phyloP scores from a whole-genome alignment of 495 filamentous ascomycete genomes.

The Letharia lupina region DNA sequence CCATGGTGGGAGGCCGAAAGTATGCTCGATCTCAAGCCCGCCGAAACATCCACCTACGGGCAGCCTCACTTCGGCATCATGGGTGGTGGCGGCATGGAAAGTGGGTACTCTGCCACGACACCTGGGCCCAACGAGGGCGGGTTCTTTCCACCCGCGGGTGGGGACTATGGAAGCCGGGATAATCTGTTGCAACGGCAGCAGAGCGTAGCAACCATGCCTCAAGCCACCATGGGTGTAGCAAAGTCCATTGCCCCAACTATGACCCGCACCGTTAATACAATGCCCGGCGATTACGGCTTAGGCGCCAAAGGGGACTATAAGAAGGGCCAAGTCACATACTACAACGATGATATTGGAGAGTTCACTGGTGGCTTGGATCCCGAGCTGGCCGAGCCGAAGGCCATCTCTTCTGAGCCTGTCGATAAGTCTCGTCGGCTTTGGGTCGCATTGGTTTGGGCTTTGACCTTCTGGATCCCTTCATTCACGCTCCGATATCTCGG shows the following conservation, averaged over 20 bases:
- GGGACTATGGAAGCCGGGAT: conserved; percentile 54
- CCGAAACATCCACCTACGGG: conserved; percentile 29
- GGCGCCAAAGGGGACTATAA: conserved; percentile 75
- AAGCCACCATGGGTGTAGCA: conserved; percentile 43
- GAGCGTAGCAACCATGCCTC: conserved; percentile 52
- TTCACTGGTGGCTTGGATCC: conserved; percentile 58
- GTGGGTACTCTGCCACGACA: conserved; percentile 51
- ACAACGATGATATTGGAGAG: conserved; percentile 49
- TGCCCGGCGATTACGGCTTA: conserved; percentile 74
- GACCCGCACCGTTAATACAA: conserved; percentile 49
- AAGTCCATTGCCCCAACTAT: conserved; percentile 67
- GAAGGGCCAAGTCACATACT: conserved; percentile 59
- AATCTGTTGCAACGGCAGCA: conserved; percentile 56
- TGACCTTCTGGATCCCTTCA: conserved; percentile 95
- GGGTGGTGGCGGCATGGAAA: conserved; percentile 40
- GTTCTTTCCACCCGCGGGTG: conserved; percentile 59
- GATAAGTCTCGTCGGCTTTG: conserved; percentile 59
- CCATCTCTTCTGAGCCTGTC: conserved; percentile 62
- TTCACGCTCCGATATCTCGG: conserved; percentile 71
- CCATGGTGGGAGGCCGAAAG: conserved; percentile 98
- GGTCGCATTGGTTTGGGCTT: conserved; percentile 71
- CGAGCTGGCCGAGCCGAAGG: conserved; percentile 65
- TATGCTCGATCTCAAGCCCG: conserved; percentile 85
- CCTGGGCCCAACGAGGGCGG: conserved; percentile 49
- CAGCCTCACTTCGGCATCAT: conserved; percentile 36